Base-by-base conservation (phyloP, 2,329 filamentous ascomycete genomes). In the Volutella citrinella region DNA sequence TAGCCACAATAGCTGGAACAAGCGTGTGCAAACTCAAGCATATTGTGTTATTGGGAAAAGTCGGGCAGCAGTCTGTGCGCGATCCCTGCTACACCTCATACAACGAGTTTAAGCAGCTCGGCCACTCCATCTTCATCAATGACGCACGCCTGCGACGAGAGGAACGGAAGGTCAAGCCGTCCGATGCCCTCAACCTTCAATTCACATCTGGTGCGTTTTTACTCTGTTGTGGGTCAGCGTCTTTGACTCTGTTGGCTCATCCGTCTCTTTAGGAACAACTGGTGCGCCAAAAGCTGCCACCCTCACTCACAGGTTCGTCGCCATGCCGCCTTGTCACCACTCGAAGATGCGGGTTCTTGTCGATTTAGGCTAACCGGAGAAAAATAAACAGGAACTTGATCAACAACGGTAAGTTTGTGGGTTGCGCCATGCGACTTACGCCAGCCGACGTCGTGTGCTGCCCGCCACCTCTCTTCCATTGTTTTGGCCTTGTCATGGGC, bases 401-500 rank as follows among this genome's bases (percentile, higher is more conserved):
- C 33, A 87, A 86, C 52, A 85, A 86, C 12, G 39, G 30, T 0
- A 34, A 31, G 17, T 45, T 43, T n/a, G 32, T 36, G 39, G 82
- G 80, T 14, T 68, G 72, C 3, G 75, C 76, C 35, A 81, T 48
- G 34, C 34, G 31, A 7, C 25, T 48, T 4, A 43, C 45, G 6
- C 24, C 70, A 3, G 47, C 72, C 1, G 82, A 87, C 48, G 64
- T 83, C 7, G 70, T 82, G 5, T 82, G 77, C 52, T 82, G 78
- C 44, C 76, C 78, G 10, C 78, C 78, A 3, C 79, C 79, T 0
- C 63, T 82, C 5, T 82, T 82, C 57, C 79, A 82, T 52, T 86
- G 82, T 56, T 87, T 87, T 46, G 82, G 82, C n/a, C 75, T 77
- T 36, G 80, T 85, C 16, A 61, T 86, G 3, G 82, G 82, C 8